Evolutionary conservation across 352 stramenopile species (phyloP).

Genomic region (Phytophthora litchii): DNA sequence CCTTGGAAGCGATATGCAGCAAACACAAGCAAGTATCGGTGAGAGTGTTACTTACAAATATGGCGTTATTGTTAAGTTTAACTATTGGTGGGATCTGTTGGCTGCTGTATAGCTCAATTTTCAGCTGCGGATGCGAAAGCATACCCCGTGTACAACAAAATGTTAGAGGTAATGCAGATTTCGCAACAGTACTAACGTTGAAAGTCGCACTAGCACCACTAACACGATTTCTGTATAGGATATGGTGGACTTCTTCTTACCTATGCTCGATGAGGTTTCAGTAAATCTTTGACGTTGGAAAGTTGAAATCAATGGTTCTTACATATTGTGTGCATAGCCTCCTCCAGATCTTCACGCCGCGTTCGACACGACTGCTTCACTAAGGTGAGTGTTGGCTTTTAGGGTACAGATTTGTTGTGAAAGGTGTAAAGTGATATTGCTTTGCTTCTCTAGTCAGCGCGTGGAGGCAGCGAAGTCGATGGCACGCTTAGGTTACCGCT

Average conservation of each 20-base stretch:
- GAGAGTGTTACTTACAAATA: not conserved
- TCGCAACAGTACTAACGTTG: not conserved
- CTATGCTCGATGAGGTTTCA: conserved; percentile 82
- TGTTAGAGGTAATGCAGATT: conserved; percentile 58
- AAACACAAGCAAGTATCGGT: conserved; percentile 84
- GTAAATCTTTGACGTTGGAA: not conserved
- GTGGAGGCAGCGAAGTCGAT: conserved; percentile 75
- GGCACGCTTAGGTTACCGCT: conserved; percentile 64
- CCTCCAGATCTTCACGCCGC: conserved; percentile 75
- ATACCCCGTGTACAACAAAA: conserved; percentile 85
- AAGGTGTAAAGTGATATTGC: not conserved
- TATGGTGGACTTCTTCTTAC: conserved; percentile 83
- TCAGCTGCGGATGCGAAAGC: conserved; percentile 72
- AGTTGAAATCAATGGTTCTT: not conserved
- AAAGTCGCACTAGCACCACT: not conserved
- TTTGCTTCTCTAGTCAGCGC: conserved; percentile 41
- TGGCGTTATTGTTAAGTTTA: not conserved
- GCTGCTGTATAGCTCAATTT: conserved; percentile 76
- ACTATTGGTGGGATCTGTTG: not conserved
- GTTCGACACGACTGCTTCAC: conserved; percentile 51
- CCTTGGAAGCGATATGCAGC: conserved; percentile 74
- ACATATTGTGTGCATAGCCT: conserved; percentile 35
- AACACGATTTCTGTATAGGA: conserved; percentile 34
- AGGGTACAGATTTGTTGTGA: not conserved
- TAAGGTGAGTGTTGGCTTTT: conserved; percentile 32